These are phyloP conservation scores for Aurifilum marmelostoma DNA, from an alignment of 2,329 filamentous ascomycete genomes.

Conservation along the genomic window DNA sequence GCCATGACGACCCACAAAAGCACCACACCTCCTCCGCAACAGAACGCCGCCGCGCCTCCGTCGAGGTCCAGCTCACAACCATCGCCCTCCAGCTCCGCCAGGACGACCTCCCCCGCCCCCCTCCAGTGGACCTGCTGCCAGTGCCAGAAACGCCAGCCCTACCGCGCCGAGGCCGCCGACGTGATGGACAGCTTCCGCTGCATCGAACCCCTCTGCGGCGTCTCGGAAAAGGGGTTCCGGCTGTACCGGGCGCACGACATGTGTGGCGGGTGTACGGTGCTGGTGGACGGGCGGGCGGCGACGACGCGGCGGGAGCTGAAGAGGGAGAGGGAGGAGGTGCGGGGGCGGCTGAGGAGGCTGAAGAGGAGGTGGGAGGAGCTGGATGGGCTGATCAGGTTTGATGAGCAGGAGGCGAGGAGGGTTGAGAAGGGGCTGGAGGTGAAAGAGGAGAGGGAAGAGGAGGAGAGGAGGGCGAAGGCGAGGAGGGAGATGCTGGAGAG, in stretches of 20 bases:
- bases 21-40: not conserved
- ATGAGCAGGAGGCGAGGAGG: not conserved
- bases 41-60: not conserved
- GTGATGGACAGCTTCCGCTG: not conserved
- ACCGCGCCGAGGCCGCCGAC: not conserved
- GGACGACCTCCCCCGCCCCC: not conserved
- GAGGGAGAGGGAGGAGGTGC: constrained; percentile 5
- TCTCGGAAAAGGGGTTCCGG: constrained; percentile 5
- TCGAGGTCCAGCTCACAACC: constrained; percentile 10
- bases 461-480: not conserved
- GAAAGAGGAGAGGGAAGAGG: not conserved
- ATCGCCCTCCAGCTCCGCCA: not conserved
- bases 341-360: not conserved
- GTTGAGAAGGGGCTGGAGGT: not conserved
- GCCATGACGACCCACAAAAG: not conserved
- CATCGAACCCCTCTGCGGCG: not conserved
- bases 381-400: not conserved
- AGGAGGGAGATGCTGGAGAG: not conserved
- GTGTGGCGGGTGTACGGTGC: not conserved
- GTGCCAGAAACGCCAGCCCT: not conserved
- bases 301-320: not conserved
- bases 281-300: constrained; percentile 3
- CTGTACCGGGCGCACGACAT: constrained; percentile 4
- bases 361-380: constrained; percentile 5
- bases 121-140: constrained; percentile 13